Conservation (phyloP, 257 asterid species). For the Agastache rugosa region DNA sequence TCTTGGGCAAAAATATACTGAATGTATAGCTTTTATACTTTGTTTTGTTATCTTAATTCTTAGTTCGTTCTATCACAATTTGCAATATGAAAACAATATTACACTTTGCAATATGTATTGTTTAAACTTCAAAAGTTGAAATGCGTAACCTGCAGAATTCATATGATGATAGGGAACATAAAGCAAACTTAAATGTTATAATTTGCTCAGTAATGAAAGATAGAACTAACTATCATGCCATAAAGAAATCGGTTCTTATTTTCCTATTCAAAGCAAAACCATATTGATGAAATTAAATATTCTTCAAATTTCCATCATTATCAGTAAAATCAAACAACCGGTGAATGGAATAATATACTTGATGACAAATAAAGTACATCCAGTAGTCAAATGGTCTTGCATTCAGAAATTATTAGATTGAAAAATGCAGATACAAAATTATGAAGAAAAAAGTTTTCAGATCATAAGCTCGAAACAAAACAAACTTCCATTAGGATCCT, state of each 20-base stretch:
- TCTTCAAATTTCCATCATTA: not conserved
- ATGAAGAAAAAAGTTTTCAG: not conserved
- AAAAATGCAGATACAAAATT: conserved; percentile 21
- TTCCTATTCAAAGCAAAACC: conserved; percentile 8
- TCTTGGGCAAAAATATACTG: too few relatives aligned
- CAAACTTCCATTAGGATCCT: conserved; percentile 7
- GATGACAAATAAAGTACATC: conserved; percentile 19
- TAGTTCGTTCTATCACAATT: not conserved
- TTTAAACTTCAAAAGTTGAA: not conserved
- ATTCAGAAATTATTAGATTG: conserved; percentile 42
- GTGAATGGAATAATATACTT: conserved; percentile 1
- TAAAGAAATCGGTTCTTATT: not conserved
- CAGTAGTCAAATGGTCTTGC: not conserved
- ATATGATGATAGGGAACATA: not conserved
- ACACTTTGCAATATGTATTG: not conserved
- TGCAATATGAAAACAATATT: not conserved
- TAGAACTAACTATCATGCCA: not conserved
- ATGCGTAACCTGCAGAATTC: too few relatives aligned
- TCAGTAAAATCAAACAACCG: conserved; percentile 9
- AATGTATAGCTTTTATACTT: too few relatives aligned
- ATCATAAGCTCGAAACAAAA: conserved; percentile 12
- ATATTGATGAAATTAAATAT: not conserved
- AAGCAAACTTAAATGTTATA: not conserved
- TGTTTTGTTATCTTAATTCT: too few relatives aligned
- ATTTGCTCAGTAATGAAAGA: not conserved